These are phyloP conservation scores for Globisporangium perplexum DNA, from an alignment of 352 stramenopile genomes.

Conservation along the genomic window DNA sequence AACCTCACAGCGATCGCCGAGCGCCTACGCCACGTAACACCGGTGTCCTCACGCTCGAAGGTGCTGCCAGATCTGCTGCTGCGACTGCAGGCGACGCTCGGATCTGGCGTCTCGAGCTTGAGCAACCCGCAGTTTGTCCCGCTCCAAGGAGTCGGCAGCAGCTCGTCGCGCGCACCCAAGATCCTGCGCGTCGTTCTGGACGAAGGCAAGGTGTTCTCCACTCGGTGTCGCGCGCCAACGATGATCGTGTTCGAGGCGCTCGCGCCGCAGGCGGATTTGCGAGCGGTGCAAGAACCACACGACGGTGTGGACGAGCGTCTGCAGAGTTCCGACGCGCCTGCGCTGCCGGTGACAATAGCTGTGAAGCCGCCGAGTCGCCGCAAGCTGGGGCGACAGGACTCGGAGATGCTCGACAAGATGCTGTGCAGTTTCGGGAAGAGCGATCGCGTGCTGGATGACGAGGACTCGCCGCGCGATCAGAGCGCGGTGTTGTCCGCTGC, in stretches of 20 bases:
- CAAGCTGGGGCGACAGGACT: constrained; percentile 18
- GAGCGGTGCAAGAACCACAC: not conserved
- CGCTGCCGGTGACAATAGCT: not conserved
- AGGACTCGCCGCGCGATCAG: not conserved
- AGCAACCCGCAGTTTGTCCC: constrained; percentile 14
- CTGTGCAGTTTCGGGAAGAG: constrained; percentile 19
- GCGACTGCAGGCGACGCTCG: constrained; percentile 13
- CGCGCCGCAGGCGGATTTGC: not conserved
- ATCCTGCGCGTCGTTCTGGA: constrained; percentile 23
- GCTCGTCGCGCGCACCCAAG: not conserved
- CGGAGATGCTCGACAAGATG: constrained; percentile 23
- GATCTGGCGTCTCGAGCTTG: not conserved
- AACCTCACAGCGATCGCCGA: constrained; percentile 29
- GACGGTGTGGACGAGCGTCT: not conserved
- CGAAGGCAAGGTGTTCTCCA: constrained; percentile 38
- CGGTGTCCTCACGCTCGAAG: constrained; percentile 7
- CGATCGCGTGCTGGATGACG: not conserved
- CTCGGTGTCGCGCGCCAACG: constrained; percentile 22
- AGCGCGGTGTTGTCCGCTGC: not conserved
- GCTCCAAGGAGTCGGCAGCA: not conserved
- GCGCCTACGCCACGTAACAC: constrained; percentile 16
- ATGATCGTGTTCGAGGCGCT: constrained; percentile 38
- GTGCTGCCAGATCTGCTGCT: constrained; percentile 11
- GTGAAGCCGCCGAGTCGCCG: constrained; percentile 12
- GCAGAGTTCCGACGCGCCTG: not conserved